A percentile compares a stretch with the other conserved stretches of the same genome.
These are phyloP conservation scores for Mycosarcoma mackinlayi DNA, from an alignment of 1,284 basidiomycete genomes.

Conservation along the genomic window DNA sequence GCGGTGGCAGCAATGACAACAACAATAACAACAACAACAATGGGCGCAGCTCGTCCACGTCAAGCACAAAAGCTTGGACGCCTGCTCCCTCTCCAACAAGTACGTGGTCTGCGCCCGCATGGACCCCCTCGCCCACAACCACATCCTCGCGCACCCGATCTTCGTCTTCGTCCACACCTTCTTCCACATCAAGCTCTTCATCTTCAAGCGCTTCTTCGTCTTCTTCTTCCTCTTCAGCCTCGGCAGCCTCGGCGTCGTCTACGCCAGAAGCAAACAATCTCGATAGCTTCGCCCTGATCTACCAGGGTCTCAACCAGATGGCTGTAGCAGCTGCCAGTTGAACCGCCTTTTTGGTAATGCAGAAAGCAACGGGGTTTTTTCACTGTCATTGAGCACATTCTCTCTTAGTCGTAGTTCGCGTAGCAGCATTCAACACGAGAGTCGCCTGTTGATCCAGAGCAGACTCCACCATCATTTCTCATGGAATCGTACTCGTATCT, in stretches of 20 bases:
- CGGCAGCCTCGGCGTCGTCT: conserved; percentile 5
- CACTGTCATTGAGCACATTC: background rate
- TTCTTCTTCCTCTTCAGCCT: background rate
- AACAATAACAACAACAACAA: conserved; percentile 19
- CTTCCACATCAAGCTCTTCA: background rate
- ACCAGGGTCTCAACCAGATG: conserved; percentile 41
- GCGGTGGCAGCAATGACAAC: conserved; percentile 9
- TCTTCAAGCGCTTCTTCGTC: conserved; percentile 8
- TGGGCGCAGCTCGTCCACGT: background rate
- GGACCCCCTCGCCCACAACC: conserved; percentile 3
- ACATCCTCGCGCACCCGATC: too few species aligned
- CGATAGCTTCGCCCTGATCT: conserved; percentile 40
- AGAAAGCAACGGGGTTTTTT: conserved; percentile 22
- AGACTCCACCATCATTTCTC: background rate
- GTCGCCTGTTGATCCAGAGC: conserved; percentile 26
- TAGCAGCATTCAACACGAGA: too few species aligned
- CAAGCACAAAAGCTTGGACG: conserved; percentile 13
- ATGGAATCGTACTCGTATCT: background rate
- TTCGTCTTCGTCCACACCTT: conserved; percentile 3
- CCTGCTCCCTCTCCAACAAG: conserved; percentile 10
- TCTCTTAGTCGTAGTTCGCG: too few species aligned
- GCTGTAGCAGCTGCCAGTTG: conserved; percentile 36
- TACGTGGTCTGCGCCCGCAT: conserved; percentile 9
- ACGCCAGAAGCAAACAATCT: conserved; percentile 20
- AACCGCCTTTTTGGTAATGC: background rate